A percentile compares a stretch with the other conserved stretches of the same genome.
These are phyloP conservation scores for Candida succiphila DNA, from an alignment of 805 yeast genomes.

Conservation along the genomic window DNA sequence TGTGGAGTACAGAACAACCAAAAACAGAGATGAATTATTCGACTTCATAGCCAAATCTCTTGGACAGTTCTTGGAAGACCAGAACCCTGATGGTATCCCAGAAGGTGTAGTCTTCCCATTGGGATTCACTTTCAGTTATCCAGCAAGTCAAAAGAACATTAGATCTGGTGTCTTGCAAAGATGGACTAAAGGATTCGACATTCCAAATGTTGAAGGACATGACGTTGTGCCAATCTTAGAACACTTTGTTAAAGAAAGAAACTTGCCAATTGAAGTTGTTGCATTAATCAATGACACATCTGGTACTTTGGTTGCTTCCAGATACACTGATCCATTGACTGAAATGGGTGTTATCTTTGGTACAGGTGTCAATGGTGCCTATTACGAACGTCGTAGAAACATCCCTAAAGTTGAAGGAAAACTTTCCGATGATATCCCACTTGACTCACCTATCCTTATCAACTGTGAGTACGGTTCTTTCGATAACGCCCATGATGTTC, in stretches of 20 bases:
- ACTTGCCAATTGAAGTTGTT: slow-evolving; percentile 79
- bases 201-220: slow-evolving; percentile 88
- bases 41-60: slow-evolving; percentile 82
- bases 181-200: slow-evolving; percentile 99
- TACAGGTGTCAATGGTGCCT: slow-evolving; percentile 98
- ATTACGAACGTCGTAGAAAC: slow-evolving; percentile 67
- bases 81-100: slow-evolving; percentile 60
- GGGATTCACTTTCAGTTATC: slow-evolving; percentile 96
- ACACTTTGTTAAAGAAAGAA: slow-evolving; percentile 53
- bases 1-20: slow-evolving; percentile 66
- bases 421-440: slow-evolving; percentile 53
- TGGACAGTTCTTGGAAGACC: slow-evolving; percentile 56
- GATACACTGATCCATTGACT: slow-evolving; percentile 83
- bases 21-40: slow-evolving; percentile 66
- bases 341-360: slow-evolving; percentile 97
- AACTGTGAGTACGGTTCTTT: slow-evolving; percentile 99
- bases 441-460: slow-evolving; percentile 79
- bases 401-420: slow-evolving; percentile 81
- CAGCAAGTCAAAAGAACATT: slow-evolving; percentile 74
- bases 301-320: slow-evolving; percentile 93
- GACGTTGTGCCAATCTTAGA: slow-evolving; percentile 91
- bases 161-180: slow-evolving; percentile 84
- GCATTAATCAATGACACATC: slow-evolving; percentile 96
- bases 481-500: slow-evolving; percentile 78
- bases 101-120: slow-evolving; percentile 52